Base-by-base conservation (phyloP, 768 basidiomycete genomes). In the Tricholoma furcatifolium region DNA sequence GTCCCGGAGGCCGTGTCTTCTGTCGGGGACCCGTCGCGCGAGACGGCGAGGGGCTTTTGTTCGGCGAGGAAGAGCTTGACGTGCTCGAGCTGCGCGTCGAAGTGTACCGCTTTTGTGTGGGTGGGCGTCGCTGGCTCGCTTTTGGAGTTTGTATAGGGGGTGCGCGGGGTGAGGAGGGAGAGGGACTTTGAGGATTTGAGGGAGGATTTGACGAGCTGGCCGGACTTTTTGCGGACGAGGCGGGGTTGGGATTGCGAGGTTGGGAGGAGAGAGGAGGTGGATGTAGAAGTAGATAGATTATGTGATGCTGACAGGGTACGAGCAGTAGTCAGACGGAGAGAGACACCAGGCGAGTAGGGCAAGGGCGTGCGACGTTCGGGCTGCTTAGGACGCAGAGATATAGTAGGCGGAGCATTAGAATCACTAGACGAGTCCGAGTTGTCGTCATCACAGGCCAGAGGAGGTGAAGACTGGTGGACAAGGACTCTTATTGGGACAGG, bases 51-150 rank as follows among this genome's bases (percentile, higher is more conserved):
- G 5, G 96, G 96, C 65, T 93, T 93, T 70, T 98, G 96, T 70
- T 93, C 91, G 11, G 95, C 87, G 51, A 95, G 76, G 75, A 98
- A 98, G 43, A 95, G 80, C 70, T 95, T 95, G 56, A 98, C 91
- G 51, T 93, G 91, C 68, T 97, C 96, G 48, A 98, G 81, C 65
- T 94, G 83, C 5, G 86, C 67, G 70, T 96, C 91, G 56, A 99
- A 99, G 63, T 97, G 93, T 8, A 99, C 96, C 21, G 84, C 85
- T 67, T 97, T 95, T 2, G 53, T 72, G 35, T 77, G 76, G 4
- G 80, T 85, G 0, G 95, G 95, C 2, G 93, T 94, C 2, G 72
- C 76, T 0, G 96, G 96, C 52, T 85, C 89, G 67, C 88, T 92
- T 72, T 85, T 83, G 62, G 40, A 54, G 41, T 75, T 77, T 54